Conservation (phyloP, 441 rosid species). For the Pelargonium citronellum region DNA sequence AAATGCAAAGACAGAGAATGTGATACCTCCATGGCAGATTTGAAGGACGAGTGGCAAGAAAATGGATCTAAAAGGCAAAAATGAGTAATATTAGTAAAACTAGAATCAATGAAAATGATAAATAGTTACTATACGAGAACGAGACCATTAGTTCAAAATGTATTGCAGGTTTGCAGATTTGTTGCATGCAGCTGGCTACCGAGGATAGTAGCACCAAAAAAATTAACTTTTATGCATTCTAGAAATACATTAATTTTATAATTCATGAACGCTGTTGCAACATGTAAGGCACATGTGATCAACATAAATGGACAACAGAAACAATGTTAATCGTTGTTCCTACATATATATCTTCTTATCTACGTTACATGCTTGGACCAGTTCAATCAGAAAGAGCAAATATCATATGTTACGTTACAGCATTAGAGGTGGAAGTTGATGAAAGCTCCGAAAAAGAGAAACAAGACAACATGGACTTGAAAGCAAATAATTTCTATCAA, state of each 20-base stretch:
- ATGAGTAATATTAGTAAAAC: background rate
- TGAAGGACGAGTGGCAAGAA: constrained; percentile 27
- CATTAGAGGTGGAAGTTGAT: background rate
- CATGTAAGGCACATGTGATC: background rate
- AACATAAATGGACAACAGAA: background rate
- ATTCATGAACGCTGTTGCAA: background rate
- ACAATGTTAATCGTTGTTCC: background rate
- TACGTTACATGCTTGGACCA: no score
- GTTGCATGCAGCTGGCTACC: no score
- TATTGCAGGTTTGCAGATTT: no score
- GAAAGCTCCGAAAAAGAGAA: background rate
- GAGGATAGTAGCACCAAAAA: no score
- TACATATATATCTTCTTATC: background rate
- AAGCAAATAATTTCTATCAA: background rate
- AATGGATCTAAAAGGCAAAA: constrained; percentile 29
- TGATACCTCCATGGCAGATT: constrained; percentile 38
- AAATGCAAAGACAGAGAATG: constrained; percentile 9
- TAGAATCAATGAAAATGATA: background rate
- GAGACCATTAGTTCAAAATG: no score
- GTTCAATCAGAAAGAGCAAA: no score
- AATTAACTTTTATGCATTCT: background rate
- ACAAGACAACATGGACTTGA: background rate
- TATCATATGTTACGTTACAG: no score
- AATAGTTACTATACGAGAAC: background rate
- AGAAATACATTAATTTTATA: background rate